Conservation (phyloP, 495 filamentous ascomycete genomes). For the Penicilliopsis zonata region DNA sequence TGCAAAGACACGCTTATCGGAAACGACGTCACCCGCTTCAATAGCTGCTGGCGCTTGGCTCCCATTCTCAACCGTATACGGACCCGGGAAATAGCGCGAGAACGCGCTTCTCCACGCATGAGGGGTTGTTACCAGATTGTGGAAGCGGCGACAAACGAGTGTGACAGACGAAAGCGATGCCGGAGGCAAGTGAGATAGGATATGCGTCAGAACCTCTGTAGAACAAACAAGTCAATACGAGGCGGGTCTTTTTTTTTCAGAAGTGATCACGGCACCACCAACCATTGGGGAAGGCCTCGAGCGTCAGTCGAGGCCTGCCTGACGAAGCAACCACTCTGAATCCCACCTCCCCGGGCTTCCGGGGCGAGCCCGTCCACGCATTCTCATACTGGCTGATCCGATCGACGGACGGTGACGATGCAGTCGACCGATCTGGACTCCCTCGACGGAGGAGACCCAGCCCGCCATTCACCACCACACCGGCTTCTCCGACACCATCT, state of each 20-base stretch:
- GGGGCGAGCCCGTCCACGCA: constrained; percentile 25
- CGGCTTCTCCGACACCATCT: too few relatives aligned
- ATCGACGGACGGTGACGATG: constrained; percentile 36
- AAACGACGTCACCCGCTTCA: constrained; percentile 38
- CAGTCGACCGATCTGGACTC: constrained; percentile 5
- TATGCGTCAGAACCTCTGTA: constrained; percentile 80
- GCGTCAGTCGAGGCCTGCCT: constrained; percentile 33
- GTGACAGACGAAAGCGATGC: constrained; percentile 64
- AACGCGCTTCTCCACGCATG: constrained; percentile 90
- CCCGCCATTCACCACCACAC: too few relatives aligned
- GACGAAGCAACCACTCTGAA: constrained; percentile 52
- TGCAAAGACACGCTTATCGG: constrained; percentile 64
- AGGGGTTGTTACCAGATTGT: constrained; percentile 69
- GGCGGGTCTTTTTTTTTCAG: constrained; percentile 3
- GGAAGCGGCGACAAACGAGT: constrained; percentile 75
- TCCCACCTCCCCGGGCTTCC: constrained; percentile 31
- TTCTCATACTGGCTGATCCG: constrained; percentile 66
- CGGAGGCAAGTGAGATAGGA: constrained; percentile 79
- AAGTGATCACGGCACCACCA: constrained; percentile 20
- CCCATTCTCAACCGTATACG: constrained; percentile 32
- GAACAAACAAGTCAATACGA: constrained; percentile 10
- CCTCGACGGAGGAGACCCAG: constrained; percentile 6
- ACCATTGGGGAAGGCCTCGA: constrained; percentile 77
- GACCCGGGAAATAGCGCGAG: constrained; percentile 73
- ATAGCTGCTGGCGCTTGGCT: constrained; percentile 9